phyloP scores from a whole-genome alignment of 495 filamentous ascomycete genomes.

The Neurospora terricola region DNA sequence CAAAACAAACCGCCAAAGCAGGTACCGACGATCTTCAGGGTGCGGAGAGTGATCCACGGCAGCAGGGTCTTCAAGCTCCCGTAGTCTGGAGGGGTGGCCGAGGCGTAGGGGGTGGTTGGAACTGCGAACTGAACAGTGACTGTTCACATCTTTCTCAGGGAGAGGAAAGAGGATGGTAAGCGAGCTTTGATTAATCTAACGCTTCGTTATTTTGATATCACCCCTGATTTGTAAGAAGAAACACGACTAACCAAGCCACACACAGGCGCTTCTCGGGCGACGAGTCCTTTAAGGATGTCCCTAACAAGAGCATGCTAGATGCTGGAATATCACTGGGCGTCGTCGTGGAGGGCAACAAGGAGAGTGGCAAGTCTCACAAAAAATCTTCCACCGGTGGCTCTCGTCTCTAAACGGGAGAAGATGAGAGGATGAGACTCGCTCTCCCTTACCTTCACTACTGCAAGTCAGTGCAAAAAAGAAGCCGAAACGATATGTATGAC shows the following conservation, averaged over 20 bases:
- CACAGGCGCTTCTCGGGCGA: constrained; percentile 66
- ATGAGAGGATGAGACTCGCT: background rate
- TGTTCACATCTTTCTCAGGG: constrained; percentile 66
- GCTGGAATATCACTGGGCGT: constrained; percentile 25
- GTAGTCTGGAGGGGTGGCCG: constrained; percentile 49
- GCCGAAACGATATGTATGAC: background rate
- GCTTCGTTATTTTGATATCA: constrained; percentile 4
- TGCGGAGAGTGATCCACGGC: constrained; percentile 5
- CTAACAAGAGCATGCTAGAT: constrained; percentile 13
- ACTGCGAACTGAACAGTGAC: constrained; percentile 67
- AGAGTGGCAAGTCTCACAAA: background rate
- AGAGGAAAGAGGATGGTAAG: constrained; percentile 84
- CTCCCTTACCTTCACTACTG: background rate
- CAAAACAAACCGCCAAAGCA: constrained; percentile 18
- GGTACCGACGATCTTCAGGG: constrained; percentile 21
- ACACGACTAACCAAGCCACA: background rate
- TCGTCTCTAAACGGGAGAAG: background rate
- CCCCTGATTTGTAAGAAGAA: constrained; percentile 8
- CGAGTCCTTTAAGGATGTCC: constrained; percentile 46
- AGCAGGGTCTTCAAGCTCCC: constrained; percentile 30
- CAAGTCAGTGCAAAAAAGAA: background rate
- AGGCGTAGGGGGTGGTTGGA: constrained; percentile 76
- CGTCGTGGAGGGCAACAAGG: constrained; percentile 18
- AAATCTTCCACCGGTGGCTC: background rate
- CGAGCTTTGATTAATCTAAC: constrained; percentile 13